Evolutionary conservation across 805 yeast genomes (phyloP), one percentile per base, ranked within the genome.

Genomic region (Zygoascus biomembranicola): DNA sequence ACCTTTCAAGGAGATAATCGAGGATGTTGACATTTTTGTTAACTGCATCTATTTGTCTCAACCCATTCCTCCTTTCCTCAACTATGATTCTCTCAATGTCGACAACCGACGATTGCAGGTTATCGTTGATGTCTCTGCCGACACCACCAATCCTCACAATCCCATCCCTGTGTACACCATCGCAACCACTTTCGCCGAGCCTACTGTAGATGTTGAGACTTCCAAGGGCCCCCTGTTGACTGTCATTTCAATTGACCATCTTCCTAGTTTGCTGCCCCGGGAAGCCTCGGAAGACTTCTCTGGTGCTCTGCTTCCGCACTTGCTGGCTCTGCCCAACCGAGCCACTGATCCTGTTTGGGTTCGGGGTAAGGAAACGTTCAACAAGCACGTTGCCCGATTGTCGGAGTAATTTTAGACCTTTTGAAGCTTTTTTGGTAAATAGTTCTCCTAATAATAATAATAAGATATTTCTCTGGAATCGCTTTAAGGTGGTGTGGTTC

Each of bases 81-180:
- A 84, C 72, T 71, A 68, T 62, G 86, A 85, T 32, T 69, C 79
- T 55, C 78, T 94, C 68, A 86, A 87, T 72, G 69, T 67, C 55
- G 72, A 75, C 45, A 71, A 75, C 59, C 88, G 99, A 81, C 84
- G 78, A 60, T 79, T 94, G 67, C 81, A 92, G 71, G 88, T 95
- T 16, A 89, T 94, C 57, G 97, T 94, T 51, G 99, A 94, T 70
- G 99, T 94, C 54, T 87, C 96, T 51, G 99, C 99, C 53, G 99
- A 94, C 73, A 94, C 98, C 48, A 94, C 99, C 52, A 94, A 94
- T 72, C 97, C 97, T 57, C 92, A 90, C 77, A 94, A 94, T 75
- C 99, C 99, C 54, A 80, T 94, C 55, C 99, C 99, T 57, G 92
- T 94, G 52, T 95, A 94, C 72, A 75, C 81, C 23, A 77, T 88